These are phyloP conservation scores for Arthrocladium fulminans DNA, from an alignment of 2,329 filamentous ascomycete species.

Conservation along the genomic window DNA sequence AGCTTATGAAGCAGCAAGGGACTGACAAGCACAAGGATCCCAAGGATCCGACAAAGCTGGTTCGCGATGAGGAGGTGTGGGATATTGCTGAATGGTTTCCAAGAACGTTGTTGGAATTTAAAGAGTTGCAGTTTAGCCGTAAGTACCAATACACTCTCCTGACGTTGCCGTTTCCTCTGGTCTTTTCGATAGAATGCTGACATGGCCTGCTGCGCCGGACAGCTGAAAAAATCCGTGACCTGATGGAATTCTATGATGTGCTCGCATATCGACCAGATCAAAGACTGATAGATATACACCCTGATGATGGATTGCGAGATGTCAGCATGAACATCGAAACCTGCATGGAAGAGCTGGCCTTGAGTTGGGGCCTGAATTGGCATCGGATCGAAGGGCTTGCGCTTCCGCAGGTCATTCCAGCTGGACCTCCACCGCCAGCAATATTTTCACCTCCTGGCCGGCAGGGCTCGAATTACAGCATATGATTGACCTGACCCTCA, in stretches of 20 bases:
- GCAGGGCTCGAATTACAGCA: background rate
- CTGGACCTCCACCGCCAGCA: background rate
- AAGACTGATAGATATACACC: constrained; percentile 12
- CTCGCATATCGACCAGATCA: constrained; percentile 15
- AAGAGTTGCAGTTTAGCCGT: constrained; percentile 18
- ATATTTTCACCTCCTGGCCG: background rate
- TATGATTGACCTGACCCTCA: too few relatives aligned
- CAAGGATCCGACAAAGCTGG: constrained; percentile 17
- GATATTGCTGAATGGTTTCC: constrained; percentile 13
- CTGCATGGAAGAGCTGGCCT: constrained; percentile 17
- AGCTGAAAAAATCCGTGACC: constrained; percentile 15
- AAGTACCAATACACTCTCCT: too few relatives aligned
- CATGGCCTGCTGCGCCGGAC: too few relatives aligned
- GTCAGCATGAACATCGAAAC: constrained; percentile 14
- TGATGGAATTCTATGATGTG: constrained; percentile 17
- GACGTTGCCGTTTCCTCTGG: background rate
- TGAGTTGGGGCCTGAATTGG: constrained; percentile 16
- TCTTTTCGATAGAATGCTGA: background rate
- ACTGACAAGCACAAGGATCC: constrained; percentile 12
- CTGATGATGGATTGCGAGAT: constrained; percentile 10
- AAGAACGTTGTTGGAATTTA: constrained; percentile 16
- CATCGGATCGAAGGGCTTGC: constrained; percentile 14
- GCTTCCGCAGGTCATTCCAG: background rate
- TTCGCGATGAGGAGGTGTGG: constrained; percentile 17
- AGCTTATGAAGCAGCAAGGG: constrained; percentile 12